phyloP scores from a whole-genome alignment of 495 filamentous ascomycete genomes.

The Stereocaulon alpinum region DNA sequence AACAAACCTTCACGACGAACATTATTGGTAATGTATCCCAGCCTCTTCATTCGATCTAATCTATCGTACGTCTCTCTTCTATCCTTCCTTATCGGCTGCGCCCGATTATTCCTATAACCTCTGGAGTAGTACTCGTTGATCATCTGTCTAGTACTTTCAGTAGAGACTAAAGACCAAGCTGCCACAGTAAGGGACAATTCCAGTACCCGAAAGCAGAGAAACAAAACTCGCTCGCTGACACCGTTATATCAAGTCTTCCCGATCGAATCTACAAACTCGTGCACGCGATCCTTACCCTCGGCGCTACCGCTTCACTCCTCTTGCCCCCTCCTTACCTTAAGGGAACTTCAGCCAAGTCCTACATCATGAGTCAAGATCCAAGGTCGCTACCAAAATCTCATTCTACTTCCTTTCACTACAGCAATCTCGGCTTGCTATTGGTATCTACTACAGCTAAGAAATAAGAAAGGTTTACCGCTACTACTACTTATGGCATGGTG shows the following conservation, averaged over 20 bases:
- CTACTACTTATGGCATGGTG: constrained; percentile 21
- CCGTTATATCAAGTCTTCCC: background rate
- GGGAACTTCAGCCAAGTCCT: background rate
- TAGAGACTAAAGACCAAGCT: background rate
- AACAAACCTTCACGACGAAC: background rate
- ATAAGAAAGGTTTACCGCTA: constrained; percentile 22
- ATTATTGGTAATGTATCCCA: background rate
- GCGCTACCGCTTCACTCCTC: background rate
- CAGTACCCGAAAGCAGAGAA: background rate
- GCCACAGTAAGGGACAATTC: constrained; percentile 1
- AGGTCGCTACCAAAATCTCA: background rate
- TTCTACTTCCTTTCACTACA: constrained; percentile 9
- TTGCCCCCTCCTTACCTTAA: constrained; percentile 1
- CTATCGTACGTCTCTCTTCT: too few relatives aligned
- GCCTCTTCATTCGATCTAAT: too few relatives aligned
- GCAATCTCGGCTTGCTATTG: constrained; percentile 16
- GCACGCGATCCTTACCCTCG: background rate
- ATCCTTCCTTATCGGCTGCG: too few relatives aligned
- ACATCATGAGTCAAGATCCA: background rate
- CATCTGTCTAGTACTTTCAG: too few relatives aligned
- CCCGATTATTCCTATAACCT: too few relatives aligned
- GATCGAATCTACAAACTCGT: constrained; percentile 3
- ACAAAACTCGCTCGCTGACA: background rate
- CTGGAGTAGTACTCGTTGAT: too few relatives aligned
- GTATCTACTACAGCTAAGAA: constrained; percentile 17